These are phyloP conservation scores for Capsicum pubescens DNA, from an alignment of 257 asterid genomes.

Conservation along the genomic window DNA sequence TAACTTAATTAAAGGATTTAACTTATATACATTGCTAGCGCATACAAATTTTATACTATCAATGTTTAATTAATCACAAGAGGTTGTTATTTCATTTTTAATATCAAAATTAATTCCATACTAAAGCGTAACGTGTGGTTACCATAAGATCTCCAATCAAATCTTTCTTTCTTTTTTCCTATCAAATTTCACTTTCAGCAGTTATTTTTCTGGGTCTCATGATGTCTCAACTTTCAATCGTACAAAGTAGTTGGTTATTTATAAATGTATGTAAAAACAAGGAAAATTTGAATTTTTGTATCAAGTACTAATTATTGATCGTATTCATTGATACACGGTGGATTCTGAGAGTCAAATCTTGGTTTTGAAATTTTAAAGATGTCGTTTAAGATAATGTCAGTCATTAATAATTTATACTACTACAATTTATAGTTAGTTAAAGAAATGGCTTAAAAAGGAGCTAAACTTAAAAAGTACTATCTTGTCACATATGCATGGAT, in stretches of 20 bases:
- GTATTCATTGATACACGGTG: background rate
- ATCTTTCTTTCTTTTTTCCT: background rate
- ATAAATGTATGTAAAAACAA: background rate
- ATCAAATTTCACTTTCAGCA: background rate
- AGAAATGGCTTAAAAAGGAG: background rate
- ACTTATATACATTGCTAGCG: background rate
- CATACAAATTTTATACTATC: background rate
- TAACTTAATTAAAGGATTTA: background rate
- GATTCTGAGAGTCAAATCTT: background rate
- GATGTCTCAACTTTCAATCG: background rate
- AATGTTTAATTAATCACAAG: background rate
- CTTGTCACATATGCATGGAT: background rate
- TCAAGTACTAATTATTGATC: background rate
- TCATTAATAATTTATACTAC: background rate
- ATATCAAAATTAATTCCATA: too few species aligned
- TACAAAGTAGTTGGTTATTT: background rate
- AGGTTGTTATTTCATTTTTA: too few species aligned
- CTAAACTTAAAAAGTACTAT: background rate
- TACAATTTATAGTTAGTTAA: background rate
- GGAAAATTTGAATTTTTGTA: background rate
- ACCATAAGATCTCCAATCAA: background rate
- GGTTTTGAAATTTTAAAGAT: background rate
- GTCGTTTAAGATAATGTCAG: background rate
- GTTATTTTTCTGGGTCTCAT: background rate
- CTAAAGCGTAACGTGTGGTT: too few species aligned